Evolutionary conservation across 208 protist genomes (phyloP).

Genomic region (Jaenimonas drosophilae): DNA sequence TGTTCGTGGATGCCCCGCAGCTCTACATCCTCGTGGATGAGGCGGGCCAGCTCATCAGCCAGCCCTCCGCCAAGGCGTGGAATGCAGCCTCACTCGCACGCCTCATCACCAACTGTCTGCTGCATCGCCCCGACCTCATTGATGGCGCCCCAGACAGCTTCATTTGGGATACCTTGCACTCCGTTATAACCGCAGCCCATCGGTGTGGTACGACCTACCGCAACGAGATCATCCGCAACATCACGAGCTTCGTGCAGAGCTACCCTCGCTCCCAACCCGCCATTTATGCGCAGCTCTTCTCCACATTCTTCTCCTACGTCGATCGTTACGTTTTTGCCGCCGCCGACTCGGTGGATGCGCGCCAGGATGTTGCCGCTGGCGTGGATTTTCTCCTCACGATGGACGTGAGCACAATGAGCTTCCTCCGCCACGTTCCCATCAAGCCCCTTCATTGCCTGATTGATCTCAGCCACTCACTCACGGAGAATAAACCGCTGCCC

Average conservation of each 20-base stretch:
- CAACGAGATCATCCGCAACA: conserved; percentile 48
- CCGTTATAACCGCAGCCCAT: conserved; percentile 72
- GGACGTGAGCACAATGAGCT: conserved; percentile 16
- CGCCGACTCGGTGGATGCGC: conserved; percentile 18
- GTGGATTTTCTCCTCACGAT: conserved; percentile 70
- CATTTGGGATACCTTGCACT: conserved; percentile 81
- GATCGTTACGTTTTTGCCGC: conserved; percentile 28
- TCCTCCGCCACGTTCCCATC: conserved; percentile 50
- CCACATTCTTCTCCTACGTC: conserved; percentile 63
- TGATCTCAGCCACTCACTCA: conserved; percentile 55
- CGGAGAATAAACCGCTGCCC: conserved; percentile 35
- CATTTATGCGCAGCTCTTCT: no score
- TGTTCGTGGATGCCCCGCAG: conserved; percentile 25
- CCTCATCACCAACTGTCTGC: conserved; percentile 47
- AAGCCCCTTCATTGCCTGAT: conserved; percentile 71
- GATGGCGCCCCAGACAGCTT: conserved; percentile 36
- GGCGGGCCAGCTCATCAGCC: conserved; percentile 40
- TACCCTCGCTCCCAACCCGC: conserved; percentile 5
- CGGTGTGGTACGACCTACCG: conserved; percentile 57
- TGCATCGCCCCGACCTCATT: conserved; percentile 37
- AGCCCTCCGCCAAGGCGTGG: conserved; percentile 60
- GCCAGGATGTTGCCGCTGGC: conserved; percentile 65
- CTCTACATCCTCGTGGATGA: conserved; percentile 58
- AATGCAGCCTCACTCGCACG: conserved; percentile 53
- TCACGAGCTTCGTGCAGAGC: conserved; percentile 49